phyloP scores from a whole-genome alignment of 192 early-diverging fungal species.

The Backusella westeae region DNA sequence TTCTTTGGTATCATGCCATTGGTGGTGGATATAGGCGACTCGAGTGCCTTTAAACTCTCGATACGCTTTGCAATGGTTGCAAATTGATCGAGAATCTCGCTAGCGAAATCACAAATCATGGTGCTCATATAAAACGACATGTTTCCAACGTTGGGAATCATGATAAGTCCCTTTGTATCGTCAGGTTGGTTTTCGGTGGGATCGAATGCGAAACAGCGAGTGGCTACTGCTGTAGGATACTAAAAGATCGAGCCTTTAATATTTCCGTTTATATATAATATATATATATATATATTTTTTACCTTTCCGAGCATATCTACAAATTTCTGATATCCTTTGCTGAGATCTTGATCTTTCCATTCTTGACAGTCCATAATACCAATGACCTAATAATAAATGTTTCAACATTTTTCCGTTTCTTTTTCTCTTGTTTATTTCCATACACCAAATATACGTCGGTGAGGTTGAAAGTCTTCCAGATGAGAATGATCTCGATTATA shows the following conservation, averaged over 20 bases:
- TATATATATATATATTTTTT: neutral
- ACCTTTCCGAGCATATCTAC: conserved; percentile 60
- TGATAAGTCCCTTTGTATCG: conserved; percentile 74
- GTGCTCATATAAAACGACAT: conserved; percentile 73
- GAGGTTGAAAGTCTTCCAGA: conserved; percentile 74
- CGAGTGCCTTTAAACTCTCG: conserved; percentile 11
- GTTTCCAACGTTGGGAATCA: conserved; percentile 81
- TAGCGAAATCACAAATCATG: conserved; percentile 76
- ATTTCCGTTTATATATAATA: no score
- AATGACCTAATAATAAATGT: conserved; percentile 54
- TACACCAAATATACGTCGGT: conserved; percentile 74
- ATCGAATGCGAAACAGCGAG: conserved; percentile 82
- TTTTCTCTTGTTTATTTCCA: neutral
- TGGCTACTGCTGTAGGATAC: conserved; percentile 72
- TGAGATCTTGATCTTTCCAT: conserved; percentile 49
- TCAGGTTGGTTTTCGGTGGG: conserved; percentile 71
- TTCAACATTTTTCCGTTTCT: neutral
- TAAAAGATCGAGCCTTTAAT: conserved; percentile 2
- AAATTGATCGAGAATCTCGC: conserved; percentile 67
- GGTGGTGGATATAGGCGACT: conserved; percentile 11
- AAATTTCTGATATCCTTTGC: conserved; percentile 62
- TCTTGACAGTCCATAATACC: conserved; percentile 81
- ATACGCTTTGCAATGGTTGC: conserved; percentile 42
- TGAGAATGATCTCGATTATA: conserved; percentile 64
- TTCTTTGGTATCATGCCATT: neutral